phyloP scores from a whole-genome alignment of 352 stramenopile species.

The Detonula confervacea region DNA sequence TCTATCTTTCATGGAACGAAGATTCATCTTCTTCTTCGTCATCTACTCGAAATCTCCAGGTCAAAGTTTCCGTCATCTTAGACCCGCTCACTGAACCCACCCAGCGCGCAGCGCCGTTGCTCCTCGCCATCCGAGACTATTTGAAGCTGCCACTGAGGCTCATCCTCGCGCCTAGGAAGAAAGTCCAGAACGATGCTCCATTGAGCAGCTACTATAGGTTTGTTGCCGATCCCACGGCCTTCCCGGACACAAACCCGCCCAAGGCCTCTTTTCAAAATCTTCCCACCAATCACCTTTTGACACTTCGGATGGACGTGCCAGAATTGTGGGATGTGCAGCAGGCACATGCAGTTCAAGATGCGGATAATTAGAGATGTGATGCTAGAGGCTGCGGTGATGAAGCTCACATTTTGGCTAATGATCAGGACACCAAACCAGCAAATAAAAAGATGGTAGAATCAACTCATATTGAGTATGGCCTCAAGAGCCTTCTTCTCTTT shows the following conservation, averaged over 20 bases:
- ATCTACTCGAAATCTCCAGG: conserved; percentile 26
- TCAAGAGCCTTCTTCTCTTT: conserved; percentile 80
- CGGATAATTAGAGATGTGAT: conserved; percentile 84
- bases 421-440: not conserved
- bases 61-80: conserved; percentile 69
- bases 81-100: conserved; percentile 79
- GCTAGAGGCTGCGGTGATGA: conserved; percentile 76
- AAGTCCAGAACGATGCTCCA: conserved; percentile 69
- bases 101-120: conserved; percentile 73
- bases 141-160: conserved; percentile 73
- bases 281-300: conserved; percentile 78
- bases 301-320: conserved; percentile 81
- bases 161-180: conserved; percentile 59
- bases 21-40: conserved; percentile 23
- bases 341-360: conserved; percentile 69
- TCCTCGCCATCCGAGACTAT: conserved; percentile 73
- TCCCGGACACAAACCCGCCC: conserved; percentile 52
- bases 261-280: conserved; percentile 78
- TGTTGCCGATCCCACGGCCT: conserved; percentile 65
- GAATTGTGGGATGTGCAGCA: conserved; percentile 84
- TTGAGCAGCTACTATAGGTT: conserved; percentile 84
- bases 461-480: conserved; percentile 75
- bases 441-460: conserved; percentile 23
- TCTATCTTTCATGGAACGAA: conserved; percentile 69
- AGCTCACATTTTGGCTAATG: conserved; percentile 31